Evolutionary conservation across 2,329 filamentous ascomycete species (phyloP), one percentile per base, ranked within the genome.

Genomic region (Paecilomyces variotii): DNA sequence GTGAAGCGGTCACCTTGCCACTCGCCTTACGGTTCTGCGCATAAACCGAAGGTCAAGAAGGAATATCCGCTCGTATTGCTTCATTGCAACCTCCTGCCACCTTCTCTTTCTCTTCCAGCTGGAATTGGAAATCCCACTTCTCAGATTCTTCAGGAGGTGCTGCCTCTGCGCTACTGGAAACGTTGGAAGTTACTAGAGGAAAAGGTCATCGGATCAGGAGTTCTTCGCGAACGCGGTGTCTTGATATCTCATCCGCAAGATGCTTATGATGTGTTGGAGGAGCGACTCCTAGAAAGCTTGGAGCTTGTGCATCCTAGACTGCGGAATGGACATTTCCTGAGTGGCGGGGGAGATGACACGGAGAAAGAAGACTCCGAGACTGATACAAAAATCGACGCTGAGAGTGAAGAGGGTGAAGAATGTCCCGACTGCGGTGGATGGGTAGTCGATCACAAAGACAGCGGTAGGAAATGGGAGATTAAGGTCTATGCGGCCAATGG

Each of bases 401-500:
- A 73, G 32, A 69, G 68, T 4, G 73, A 72, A 53, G 70, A 74
- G 27, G 75, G 68, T 1, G 73, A 77, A 49, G 71, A 75, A 51
- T 84, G 82, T 65, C 72, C 72, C 0, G 81, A 84, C 58, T 84
- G 82, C 62, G 66, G 80, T 63, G 61, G 78, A 66, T 60, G 78
- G 69, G 30, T 86, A 67, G 77, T 72, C 62, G 57, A 78, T 67
- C 58, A 80, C 68, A 59, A 69, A 61, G 78, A 68, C 70, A 79
- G 55, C 67, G 81, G 72, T 71, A 82, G 63, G 72, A 85, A 76
- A 76, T 87, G 70, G 76, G 80, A 74, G 73, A 80, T 97, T 71
- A 94, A 91, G 69, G 87, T 97, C 0, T 99, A 93, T 68, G 94
- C 94, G 0, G 93, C 91, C 56, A 99, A 97, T 72, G 94, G 94